Conservation (phyloP, 2,329 filamentous ascomycete species). For the Neonectria faginata region DNA sequence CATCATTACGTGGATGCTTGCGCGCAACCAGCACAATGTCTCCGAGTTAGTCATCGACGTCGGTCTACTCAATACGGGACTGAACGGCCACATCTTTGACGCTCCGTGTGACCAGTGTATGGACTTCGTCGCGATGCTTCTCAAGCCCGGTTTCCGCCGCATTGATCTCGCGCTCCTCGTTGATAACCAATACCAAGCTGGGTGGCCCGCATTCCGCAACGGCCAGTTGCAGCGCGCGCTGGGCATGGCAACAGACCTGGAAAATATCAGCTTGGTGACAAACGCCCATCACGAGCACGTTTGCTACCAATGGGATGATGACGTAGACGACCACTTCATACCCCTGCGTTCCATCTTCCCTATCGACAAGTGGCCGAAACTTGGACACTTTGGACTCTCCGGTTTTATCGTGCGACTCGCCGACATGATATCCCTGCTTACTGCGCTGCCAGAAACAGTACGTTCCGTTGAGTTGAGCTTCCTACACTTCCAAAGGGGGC, state of each 20-base stretch:
- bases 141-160: conserved; percentile 5
- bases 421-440: neutral
- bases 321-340: neutral
- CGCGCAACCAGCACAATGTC: neutral
- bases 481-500: neutral
- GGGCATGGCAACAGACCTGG: neutral
- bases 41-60: conserved; percentile 15
- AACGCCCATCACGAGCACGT: conserved; percentile 1
- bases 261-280: neutral
- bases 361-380: conserved; percentile 7
- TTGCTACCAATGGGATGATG: neutral
- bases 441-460: neutral
- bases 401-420: conserved; percentile 1
- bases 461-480: conserved; percentile 12
- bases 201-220: conserved; percentile 10
- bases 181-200: neutral
- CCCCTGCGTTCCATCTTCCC: conserved; percentile 5
- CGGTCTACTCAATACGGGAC: conserved; percentile 3
- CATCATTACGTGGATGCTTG: conserved; percentile 5
- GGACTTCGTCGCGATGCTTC: neutral
- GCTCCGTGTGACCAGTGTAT: conserved; percentile 1
- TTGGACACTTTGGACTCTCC: conserved; percentile 13
- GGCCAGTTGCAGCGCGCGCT: neutral
- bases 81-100: conserved; percentile 29
- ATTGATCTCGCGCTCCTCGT: conserved; percentile 19